Conservation (phyloP, 306 rosid species). For the Datisca glomerata region DNA sequence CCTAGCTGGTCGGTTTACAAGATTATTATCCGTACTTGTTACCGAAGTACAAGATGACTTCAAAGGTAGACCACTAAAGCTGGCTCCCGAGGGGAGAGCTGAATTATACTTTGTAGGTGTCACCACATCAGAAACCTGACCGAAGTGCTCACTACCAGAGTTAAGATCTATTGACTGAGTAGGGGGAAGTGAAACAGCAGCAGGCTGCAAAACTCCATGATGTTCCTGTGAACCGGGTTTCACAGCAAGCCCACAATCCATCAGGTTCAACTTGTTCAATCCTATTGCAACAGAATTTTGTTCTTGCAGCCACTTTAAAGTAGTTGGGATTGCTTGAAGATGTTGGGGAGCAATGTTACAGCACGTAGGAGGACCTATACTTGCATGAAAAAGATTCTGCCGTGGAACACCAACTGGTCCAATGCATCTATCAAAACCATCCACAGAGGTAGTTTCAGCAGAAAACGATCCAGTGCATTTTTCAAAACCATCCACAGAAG, state of each 20-base stretch:
- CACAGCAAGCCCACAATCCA: too few species aligned
- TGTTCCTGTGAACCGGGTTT: too few species aligned
- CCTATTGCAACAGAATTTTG: too few species aligned
- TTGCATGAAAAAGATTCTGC: conserved; percentile 31
- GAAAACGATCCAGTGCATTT: too few species aligned
- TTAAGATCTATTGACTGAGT: too few species aligned
- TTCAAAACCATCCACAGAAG: conserved; percentile 26
- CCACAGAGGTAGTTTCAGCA: conserved; percentile 25
- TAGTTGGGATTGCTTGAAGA: too few species aligned
- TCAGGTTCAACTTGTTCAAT: too few species aligned
- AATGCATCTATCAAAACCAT: conserved; percentile 21
- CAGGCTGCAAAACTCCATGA: conserved; percentile 20
- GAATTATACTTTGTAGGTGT: background rate
- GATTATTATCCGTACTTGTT: conserved; percentile 35
- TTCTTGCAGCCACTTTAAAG: too few species aligned
- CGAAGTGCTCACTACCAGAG: too few species aligned
- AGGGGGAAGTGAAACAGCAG: conserved; percentile 12
- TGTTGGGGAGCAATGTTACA: too few species aligned
- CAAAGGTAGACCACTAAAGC: conserved; percentile 17
- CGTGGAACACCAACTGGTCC: background rate
- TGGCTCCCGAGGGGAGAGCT: conserved; percentile 21
- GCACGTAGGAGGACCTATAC: too few species aligned
- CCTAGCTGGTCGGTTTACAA: conserved; percentile 76
- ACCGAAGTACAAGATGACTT: conserved; percentile 25
- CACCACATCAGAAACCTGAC: too few species aligned